These are phyloP conservation scores for Vanrija pseudolonga DNA, from an alignment of 1,284 basidiomycete genomes.

Conservation along the genomic window DNA sequence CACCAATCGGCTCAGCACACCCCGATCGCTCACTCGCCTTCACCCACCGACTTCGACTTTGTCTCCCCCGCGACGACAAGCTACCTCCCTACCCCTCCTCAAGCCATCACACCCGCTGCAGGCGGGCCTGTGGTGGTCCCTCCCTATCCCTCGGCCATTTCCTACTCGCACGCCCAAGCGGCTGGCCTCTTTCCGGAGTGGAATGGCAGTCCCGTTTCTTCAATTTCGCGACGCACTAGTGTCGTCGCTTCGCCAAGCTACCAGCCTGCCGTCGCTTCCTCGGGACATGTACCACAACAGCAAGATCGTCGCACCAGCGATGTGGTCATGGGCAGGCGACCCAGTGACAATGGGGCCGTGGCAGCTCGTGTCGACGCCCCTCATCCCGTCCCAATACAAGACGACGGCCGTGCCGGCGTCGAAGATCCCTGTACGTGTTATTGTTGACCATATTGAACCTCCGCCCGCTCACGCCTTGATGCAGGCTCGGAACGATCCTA, in stretches of 20 bases:
- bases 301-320: neutral
- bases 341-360: neutral
- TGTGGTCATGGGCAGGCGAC: neutral
- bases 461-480: too few relatives aligned
- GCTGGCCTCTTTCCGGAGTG: constrained; percentile 3
- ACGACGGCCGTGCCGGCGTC: constrained; percentile 40
- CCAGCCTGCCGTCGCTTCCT: neutral
- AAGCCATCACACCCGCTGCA: neutral
- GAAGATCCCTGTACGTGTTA: constrained; percentile 40
- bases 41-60: neutral
- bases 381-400: constrained; percentile 2
- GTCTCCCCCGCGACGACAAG: constrained; percentile 7
- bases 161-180: constrained; percentile 10
- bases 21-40: neutral
- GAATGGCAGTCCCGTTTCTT: too few relatives aligned
- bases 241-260: too few relatives aligned
- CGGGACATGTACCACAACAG: neutral
- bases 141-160: too few relatives aligned
- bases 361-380: neutral
- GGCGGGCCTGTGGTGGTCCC: too few relatives aligned
- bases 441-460: too few relatives aligned
- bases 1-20: neutral
- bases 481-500: constrained; percentile 49
- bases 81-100: neutral
- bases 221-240: too few relatives aligned